A percentile compares a stretch with the other conserved stretches of the same genome.
phyloP scores from a whole-genome alignment of 108 stramenopile species.

The Halocafeteria seosinensis region DNA sequence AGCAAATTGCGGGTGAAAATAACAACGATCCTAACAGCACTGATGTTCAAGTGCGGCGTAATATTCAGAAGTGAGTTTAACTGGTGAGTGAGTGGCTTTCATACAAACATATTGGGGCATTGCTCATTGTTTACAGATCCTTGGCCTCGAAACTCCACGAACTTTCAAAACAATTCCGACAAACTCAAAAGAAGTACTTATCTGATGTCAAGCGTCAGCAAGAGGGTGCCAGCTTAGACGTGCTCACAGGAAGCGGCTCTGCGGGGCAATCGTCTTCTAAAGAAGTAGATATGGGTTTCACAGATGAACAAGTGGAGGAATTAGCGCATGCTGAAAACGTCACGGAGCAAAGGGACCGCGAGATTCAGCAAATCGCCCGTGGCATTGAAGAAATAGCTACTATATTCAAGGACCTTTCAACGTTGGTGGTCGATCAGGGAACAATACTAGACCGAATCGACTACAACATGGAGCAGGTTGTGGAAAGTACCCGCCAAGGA shows the following conservation, averaged over 20 bases:
- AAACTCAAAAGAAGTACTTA: slow-evolving; percentile 79
- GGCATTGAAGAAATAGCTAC: slow-evolving; percentile 85
- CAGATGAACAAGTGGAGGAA: slow-evolving; percentile 19
- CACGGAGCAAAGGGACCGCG: slow-evolving; percentile 32
- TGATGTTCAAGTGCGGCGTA: slow-evolving; percentile 25
- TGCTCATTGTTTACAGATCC: no score
- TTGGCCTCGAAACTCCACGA: slow-evolving; percentile 82
- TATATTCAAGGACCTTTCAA: slow-evolving; percentile 96
- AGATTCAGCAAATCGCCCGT: slow-evolving; percentile 65
- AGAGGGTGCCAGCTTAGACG: slow-evolving; percentile 50
- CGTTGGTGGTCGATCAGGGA: slow-evolving; percentile 98
- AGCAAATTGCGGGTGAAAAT: background rate
- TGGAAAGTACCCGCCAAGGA: slow-evolving; percentile 88
- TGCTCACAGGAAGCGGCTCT: slow-evolving; percentile 8
- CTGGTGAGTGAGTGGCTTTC: no score
- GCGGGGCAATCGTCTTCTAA: background rate
- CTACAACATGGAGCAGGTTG: slow-evolving; percentile 98
- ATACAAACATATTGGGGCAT: no score
- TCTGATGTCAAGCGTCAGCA: slow-evolving; percentile 73
- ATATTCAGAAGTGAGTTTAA: no score
- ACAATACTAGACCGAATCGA: slow-evolving; percentile 98
- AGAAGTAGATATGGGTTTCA: slow-evolving; percentile 6
- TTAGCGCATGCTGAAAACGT: slow-evolving; percentile 28
- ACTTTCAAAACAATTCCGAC: slow-evolving; percentile 64
- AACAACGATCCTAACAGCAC: slow-evolving; percentile 5